Conservation (phyloP, 495 filamentous ascomycete species). For the Aspergillus diversus region DNA sequence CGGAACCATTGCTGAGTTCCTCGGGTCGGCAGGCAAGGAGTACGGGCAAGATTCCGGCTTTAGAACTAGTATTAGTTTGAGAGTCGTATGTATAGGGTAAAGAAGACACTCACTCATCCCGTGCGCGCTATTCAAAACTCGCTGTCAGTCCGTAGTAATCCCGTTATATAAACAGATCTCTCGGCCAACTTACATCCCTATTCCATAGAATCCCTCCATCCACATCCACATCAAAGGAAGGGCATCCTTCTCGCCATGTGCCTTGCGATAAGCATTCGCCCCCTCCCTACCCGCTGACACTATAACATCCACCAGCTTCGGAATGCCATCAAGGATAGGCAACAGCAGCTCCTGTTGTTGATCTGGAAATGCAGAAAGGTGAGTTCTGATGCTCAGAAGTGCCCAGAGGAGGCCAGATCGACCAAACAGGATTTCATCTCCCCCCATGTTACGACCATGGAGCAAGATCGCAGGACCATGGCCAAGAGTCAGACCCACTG, state of each 20-base stretch:
- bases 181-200: constrained; percentile 43
- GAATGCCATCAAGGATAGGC: constrained; percentile 32
- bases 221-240: constrained; percentile 53
- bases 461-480: constrained; percentile 38
- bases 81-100: neutral
- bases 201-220: constrained; percentile 43
- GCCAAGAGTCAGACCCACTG: constrained; percentile 34
- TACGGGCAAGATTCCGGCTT: constrained; percentile 48
- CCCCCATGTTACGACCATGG: constrained; percentile 37
- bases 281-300: constrained; percentile 42
- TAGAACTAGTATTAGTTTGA: neutral
- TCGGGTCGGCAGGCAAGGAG: constrained; percentile 40
- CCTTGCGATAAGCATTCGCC: constrained; percentile 30
- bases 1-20: constrained; percentile 28
- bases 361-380: constrained; percentile 26
- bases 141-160: constrained; percentile 7
- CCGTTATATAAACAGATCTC: neutral
- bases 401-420: constrained; percentile 49
- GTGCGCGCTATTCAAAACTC: constrained; percentile 28
- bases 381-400: constrained; percentile 40
- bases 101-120: constrained; percentile 34
- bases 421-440: constrained; percentile 49
- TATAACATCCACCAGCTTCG: constrained; percentile 37
- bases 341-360: constrained; percentile 18
- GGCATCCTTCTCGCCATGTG: constrained; percentile 36